Evolutionary conservation across 2,329 filamentous ascomycete genomes (phyloP).

Genomic region (Escovopsis weberi): DNA sequence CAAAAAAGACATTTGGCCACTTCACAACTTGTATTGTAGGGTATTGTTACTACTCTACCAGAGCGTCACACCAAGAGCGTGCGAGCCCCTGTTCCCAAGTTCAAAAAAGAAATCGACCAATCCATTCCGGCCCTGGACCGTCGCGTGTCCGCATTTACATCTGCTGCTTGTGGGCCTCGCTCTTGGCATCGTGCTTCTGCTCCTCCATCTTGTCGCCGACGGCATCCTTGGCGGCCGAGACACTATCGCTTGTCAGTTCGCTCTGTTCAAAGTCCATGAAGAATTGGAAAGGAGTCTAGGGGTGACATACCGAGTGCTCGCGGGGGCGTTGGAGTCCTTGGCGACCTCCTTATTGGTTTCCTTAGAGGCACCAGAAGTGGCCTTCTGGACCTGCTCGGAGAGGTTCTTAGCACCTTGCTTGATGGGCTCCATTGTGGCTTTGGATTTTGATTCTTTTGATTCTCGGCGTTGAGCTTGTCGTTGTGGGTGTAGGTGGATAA

Average conservation of each 20-base stretch:
- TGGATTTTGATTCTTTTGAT: slow-evolving; percentile 9
- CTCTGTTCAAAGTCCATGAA: neutral
- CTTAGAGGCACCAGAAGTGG: slow-evolving; percentile 43
- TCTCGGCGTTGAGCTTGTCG: slow-evolving; percentile 2
- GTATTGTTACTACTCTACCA: too few species aligned
- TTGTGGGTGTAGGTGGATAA: slow-evolving; percentile 1
- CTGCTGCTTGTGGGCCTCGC: slow-evolving; percentile 26
- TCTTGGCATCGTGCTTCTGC: slow-evolving; percentile 24
- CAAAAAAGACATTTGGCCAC: too few species aligned
- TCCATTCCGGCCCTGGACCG: neutral
- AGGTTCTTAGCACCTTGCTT: slow-evolving; percentile 54
- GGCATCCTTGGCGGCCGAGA: slow-evolving; percentile 34
- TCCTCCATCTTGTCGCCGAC: slow-evolving; percentile 31
- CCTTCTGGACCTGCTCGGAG: slow-evolving; percentile 45
- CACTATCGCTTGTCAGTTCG: slow-evolving; percentile 15
- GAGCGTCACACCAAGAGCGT: too few species aligned
- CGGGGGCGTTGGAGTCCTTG: slow-evolving; percentile 40
- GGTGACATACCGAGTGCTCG: slow-evolving; percentile 36
- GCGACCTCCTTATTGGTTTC: slow-evolving; percentile 56
- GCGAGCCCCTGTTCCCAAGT: too few species aligned
- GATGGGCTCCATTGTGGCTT: slow-evolving; percentile 34
- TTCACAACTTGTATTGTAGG: too few species aligned
- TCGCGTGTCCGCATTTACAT: slow-evolving; percentile 15
- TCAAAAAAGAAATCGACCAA: too few species aligned
- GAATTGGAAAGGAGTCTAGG: too few species aligned